These are phyloP conservation scores for Paraphaeosphaeria sporulosa DNA, from an alignment of 2,329 filamentous ascomycete genomes.

Conservation along the genomic window DNA sequence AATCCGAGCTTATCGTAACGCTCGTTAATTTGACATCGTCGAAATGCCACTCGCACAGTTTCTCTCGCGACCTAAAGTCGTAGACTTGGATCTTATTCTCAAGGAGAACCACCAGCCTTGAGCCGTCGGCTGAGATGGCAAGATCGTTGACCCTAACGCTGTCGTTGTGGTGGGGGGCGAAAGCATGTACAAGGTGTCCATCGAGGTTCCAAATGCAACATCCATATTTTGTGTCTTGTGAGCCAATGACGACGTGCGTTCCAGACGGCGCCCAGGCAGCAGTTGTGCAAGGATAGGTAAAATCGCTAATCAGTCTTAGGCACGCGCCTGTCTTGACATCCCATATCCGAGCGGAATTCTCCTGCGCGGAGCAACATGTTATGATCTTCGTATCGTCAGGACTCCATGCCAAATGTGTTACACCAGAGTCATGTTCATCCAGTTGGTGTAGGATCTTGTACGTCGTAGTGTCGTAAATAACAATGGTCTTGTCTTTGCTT, in stretches of 20 bases:
- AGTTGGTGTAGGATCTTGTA: slow-evolving; percentile 72
- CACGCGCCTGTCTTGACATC: slow-evolving; percentile 63
- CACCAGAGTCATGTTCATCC: slow-evolving; percentile 73
- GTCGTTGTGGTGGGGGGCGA: slow-evolving; percentile 58
- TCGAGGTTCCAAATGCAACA: slow-evolving; percentile 66
- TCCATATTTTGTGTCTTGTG: slow-evolving; percentile 48
- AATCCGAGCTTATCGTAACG: slow-evolving; percentile 81
- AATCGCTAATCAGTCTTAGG: slow-evolving; percentile 68
- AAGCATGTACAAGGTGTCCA: slow-evolving; percentile 69
- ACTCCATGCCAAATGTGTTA: slow-evolving; percentile 88
- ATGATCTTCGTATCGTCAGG: slow-evolving; percentile 88
- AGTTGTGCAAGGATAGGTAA: slow-evolving; percentile 84
- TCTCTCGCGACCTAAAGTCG: slow-evolving; percentile 76
- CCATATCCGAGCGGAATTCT: slow-evolving; percentile 79
- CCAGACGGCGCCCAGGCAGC: slow-evolving; percentile 89
- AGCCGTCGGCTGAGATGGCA: slow-evolving; percentile 81
- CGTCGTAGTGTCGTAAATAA: slow-evolving; percentile 80
- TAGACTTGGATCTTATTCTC: slow-evolving; percentile 79
- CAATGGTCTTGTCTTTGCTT: slow-evolving; percentile 75
- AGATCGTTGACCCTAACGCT: slow-evolving; percentile 83
- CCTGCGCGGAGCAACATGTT: slow-evolving; percentile 73
- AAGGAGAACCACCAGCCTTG: slow-evolving; percentile 80
- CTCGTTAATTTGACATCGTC: slow-evolving; percentile 77
- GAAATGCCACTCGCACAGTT: slow-evolving; percentile 76
- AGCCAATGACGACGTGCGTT: slow-evolving; percentile 75